Conservation (phyloP, 768 basidiomycete genomes). For the Suillus bovinus region DNA sequence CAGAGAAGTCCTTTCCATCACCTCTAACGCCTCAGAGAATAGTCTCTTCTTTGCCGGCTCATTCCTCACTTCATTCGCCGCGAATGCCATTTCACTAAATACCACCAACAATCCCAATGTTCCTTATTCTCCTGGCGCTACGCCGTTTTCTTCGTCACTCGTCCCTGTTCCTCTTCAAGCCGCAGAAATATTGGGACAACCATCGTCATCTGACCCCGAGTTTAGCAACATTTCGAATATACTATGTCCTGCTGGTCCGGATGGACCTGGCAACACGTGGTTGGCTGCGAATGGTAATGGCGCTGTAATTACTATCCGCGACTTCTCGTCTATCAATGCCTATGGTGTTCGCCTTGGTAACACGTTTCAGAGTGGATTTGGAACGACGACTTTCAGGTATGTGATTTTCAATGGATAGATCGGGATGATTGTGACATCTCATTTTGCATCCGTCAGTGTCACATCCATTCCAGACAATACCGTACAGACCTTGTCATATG, state of each 20-base stretch:
- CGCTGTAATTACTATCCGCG: conserved; percentile 75
- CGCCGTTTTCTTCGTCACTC: conserved; percentile 86
- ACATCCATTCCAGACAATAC: conserved; percentile 89
- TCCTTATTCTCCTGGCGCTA: conserved; percentile 77
- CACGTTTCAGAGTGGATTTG: conserved; percentile 77
- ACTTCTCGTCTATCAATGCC: conserved; percentile 72
- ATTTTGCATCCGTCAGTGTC: conserved; percentile 49
- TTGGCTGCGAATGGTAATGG: conserved; percentile 69
- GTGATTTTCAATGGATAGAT: conserved; percentile 21
- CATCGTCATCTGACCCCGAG: conserved; percentile 58
- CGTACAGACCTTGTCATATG: conserved; percentile 72
- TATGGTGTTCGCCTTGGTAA: conserved; percentile 89
- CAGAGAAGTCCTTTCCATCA: conserved; percentile 73
- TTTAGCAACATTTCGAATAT: conserved; percentile 68
- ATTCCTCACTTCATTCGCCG: conserved; percentile 75
- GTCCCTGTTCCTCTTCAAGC: conserved; percentile 73
- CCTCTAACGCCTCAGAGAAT: conserved; percentile 63
- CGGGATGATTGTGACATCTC: conserved; percentile 12
- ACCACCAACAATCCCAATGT: conserved; percentile 83
- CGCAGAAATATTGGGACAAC: conserved; percentile 58
- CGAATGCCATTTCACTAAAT: conserved; percentile 48
- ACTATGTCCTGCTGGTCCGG: conserved; percentile 84
- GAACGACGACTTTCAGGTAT: conserved; percentile 89
- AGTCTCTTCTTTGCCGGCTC: conserved; percentile 89
- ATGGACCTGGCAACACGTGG: conserved; percentile 84